These are phyloP conservation scores for Vaccinium macrocarpon DNA, from an alignment of 148 eudicot species.

Conservation along the genomic window DNA sequence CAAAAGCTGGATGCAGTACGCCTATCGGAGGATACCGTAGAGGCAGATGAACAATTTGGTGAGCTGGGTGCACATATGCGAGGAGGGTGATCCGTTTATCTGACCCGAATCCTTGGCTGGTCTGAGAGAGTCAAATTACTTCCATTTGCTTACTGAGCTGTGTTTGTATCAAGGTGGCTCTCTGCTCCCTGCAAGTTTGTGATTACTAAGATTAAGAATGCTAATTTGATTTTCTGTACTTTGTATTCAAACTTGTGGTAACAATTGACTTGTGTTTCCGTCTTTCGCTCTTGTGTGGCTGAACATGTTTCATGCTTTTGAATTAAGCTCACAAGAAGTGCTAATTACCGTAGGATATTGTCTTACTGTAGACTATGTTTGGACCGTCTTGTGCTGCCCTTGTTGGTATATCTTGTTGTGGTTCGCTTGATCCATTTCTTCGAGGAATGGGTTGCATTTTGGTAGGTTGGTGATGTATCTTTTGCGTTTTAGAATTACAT, in stretches of 20 bases:
- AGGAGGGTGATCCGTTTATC: slow-evolving; percentile 44
- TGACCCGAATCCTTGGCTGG: background rate
- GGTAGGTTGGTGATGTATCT: background rate
- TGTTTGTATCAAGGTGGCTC: background rate
- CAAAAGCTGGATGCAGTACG: slow-evolving; percentile 93
- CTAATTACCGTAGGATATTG: background rate
- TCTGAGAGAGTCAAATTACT: background rate
- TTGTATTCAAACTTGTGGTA: background rate
- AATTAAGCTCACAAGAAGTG: background rate
- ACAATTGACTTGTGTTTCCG: background rate
- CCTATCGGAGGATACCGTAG: slow-evolving; percentile 77
- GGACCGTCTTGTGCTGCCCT: background rate
- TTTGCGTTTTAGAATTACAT: background rate
- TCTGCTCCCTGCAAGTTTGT: background rate
- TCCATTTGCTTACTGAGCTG: background rate
- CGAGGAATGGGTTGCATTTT: background rate
- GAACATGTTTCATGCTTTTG: background rate
- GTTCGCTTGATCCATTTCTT: background rate
- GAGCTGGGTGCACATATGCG: slow-evolving; percentile 91
- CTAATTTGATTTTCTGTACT: background rate
- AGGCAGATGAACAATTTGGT: slow-evolving; percentile 84
- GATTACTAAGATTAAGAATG: background rate
- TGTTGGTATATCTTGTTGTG: background rate
- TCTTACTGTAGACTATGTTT: background rate
- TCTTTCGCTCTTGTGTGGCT: background rate